Evolutionary conservation across 805 yeast genomes (phyloP).

Genomic region (Saturnispora halmiae): DNA sequence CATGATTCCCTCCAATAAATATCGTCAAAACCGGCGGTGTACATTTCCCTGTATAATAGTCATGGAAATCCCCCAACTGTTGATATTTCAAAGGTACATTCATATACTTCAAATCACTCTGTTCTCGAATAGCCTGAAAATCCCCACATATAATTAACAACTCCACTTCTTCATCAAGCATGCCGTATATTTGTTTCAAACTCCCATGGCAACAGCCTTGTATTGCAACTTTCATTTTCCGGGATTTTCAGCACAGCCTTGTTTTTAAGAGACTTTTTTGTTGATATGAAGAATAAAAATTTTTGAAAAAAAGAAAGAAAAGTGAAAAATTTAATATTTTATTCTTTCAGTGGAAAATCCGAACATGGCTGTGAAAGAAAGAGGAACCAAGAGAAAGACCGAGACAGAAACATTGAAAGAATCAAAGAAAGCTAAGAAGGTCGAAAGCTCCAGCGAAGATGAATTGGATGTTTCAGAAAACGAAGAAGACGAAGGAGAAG

Average conservation of each 20-base stretch:
- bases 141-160: slow-evolving; percentile 82
- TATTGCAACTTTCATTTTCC: slow-evolving; percentile 42
- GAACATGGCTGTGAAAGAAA: slow-evolving; percentile 17
- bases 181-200: slow-evolving; percentile 47
- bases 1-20: slow-evolving; percentile 94
- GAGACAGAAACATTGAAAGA: slow-evolving; percentile 10
- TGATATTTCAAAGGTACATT: slow-evolving; percentile 75
- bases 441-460: slow-evolving; percentile 20
- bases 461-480: slow-evolving; percentile 22
- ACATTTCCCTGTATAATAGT: slow-evolving; percentile 52
- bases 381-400: slow-evolving; percentile 18
- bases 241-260: slow-evolving; percentile 2
- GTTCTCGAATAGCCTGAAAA: slow-evolving; percentile 69
- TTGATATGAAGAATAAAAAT: neutral
- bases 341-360: neutral
- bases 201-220: slow-evolving; percentile 92
- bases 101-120: slow-evolving; percentile 56
- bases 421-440: slow-evolving; percentile 24
- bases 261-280: neutral
- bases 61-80: slow-evolving; percentile 67
- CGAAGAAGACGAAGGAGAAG: slow-evolving; percentile 26
- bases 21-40: slow-evolving; percentile 70
- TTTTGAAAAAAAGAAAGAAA: neutral
- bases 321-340: slow-evolving; percentile 5
- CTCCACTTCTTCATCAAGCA: slow-evolving; percentile 32